phyloP scores from a whole-genome alignment of 495 filamentous ascomycete species.

The Aspergillus wentii region DNA sequence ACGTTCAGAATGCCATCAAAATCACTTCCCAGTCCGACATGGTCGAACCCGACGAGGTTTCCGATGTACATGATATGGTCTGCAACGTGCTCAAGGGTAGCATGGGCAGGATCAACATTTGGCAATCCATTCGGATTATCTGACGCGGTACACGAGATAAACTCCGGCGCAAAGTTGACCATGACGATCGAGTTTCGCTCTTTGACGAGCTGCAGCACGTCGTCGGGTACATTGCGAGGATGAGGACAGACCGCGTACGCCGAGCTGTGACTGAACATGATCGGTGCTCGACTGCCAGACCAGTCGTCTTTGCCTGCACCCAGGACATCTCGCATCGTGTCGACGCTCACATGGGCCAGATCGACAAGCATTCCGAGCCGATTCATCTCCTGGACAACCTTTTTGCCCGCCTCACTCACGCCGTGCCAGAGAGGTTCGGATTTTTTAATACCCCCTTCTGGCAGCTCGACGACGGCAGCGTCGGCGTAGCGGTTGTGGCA shows the following conservation, averaged over 20 bases:
- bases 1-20: conserved; percentile 54
- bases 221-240: conserved; percentile 57
- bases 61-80: conserved; percentile 58
- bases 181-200: conserved; percentile 54
- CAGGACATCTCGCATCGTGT: conserved; percentile 54
- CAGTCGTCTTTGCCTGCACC: conserved; percentile 39
- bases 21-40: conserved; percentile 61
- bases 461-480: conserved; percentile 58
- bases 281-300: conserved; percentile 41
- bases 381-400: conserved; percentile 57
- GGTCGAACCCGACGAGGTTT: conserved; percentile 49
- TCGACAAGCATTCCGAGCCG: conserved; percentile 49
- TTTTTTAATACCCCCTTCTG: conserved; percentile 37
- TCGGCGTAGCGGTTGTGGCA: conserved; percentile 92
- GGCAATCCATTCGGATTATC: conserved; percentile 39
- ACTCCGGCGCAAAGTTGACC: conserved; percentile 66
- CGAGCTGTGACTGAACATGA: conserved; percentile 56
- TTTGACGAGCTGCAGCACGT: conserved; percentile 50
- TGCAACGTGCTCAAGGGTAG: conserved; percentile 75
- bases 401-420: conserved; percentile 62
- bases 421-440: conserved; percentile 53
- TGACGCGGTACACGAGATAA: conserved; percentile 57
- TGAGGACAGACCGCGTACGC: conserved; percentile 49
- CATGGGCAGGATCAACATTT: conserved; percentile 50
- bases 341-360: conserved; percentile 48